These are phyloP conservation scores for Phytophthora multivora DNA, from an alignment of 352 stramenopile species.

Conservation along the genomic window DNA sequence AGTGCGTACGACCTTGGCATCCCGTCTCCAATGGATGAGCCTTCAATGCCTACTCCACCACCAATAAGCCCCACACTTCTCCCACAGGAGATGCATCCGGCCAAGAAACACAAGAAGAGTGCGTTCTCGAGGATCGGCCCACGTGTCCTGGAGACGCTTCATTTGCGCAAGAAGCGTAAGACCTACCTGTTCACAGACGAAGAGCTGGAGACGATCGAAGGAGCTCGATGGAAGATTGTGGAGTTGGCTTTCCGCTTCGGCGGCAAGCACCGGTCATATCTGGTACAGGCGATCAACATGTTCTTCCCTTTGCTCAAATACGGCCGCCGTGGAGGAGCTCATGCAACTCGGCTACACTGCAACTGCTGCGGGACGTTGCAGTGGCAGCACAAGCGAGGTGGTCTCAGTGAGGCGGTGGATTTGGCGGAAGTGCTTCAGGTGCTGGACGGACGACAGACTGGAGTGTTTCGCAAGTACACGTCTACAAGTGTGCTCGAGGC, in stretches of 20 bases:
- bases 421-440: constrained; percentile 75
- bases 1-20: constrained; percentile 36
- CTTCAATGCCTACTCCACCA: constrained; percentile 11
- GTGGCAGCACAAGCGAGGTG: constrained; percentile 87
- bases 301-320: constrained; percentile 86
- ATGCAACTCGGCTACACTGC: constrained; percentile 78
- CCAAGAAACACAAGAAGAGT: constrained; percentile 54
- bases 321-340: constrained; percentile 68
- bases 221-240: constrained; percentile 86
- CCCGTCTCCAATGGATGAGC: constrained; percentile 13
- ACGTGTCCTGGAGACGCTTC: constrained; percentile 57
- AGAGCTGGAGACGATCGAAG: constrained; percentile 79
- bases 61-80: constrained; percentile 10
- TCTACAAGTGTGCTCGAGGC: constrained; percentile 44
- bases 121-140: constrained; percentile 64
- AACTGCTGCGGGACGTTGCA: constrained; percentile 83
- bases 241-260: constrained; percentile 87
- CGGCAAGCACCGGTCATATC: constrained; percentile 81
- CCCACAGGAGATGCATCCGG: constrained; percentile 18
- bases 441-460: constrained; percentile 66
- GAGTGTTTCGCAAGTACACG: constrained; percentile 81
- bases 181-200: constrained; percentile 82
- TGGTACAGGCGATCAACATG: constrained; percentile 90
- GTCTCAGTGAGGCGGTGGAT: constrained; percentile 71
- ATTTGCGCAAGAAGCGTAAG: constrained; percentile 73